Percentiles rank a stretch among this genome's conserved stretches.
Conservation (phyloP, 75 land plant species). For the Larix kaempferi region DNA sequence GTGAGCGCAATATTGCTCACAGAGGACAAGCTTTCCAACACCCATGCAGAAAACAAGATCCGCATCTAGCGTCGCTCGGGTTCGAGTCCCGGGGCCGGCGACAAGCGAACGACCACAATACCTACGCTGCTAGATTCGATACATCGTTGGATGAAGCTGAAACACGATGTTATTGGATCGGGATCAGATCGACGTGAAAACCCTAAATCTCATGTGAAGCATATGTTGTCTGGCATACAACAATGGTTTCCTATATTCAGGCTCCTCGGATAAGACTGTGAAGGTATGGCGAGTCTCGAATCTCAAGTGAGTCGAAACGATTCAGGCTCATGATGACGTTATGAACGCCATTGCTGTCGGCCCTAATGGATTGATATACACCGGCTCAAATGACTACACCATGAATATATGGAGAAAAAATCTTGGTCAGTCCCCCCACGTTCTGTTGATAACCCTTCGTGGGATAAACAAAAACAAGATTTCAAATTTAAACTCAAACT, state of each 20-base stretch:
- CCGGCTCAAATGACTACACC: slow-evolving; percentile 51
- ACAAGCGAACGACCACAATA: slow-evolving; percentile 48
- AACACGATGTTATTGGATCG: too few species aligned
- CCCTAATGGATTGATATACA: too few species aligned
- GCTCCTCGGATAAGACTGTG: too few species aligned
- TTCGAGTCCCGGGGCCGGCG: neutral
- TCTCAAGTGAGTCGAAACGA: slow-evolving; percentile 39
- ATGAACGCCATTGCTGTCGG: slow-evolving; percentile 38
- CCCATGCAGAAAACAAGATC: slow-evolving; percentile 77
- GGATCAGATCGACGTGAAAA: too few species aligned
- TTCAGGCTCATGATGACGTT: slow-evolving; percentile 42
- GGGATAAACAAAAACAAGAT: too few species aligned
- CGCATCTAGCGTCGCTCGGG: slow-evolving; percentile 78
- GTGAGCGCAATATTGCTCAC: slow-evolving; percentile 43
- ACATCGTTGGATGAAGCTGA: slow-evolving; percentile 34
- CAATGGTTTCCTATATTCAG: too few species aligned
- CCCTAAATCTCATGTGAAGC: too few species aligned
- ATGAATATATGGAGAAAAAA: slow-evolving; percentile 59
- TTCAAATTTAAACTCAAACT: too few species aligned
- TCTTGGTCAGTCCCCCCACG: too few species aligned
- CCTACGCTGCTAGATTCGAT: slow-evolving; percentile 49
- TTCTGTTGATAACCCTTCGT: too few species aligned
- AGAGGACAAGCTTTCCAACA: too few species aligned
- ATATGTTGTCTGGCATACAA: slow-evolving; percentile 20
- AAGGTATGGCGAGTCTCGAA: too few species aligned